phyloP scores from a whole-genome alignment of 345 rosid species.

The Salix caprea region DNA sequence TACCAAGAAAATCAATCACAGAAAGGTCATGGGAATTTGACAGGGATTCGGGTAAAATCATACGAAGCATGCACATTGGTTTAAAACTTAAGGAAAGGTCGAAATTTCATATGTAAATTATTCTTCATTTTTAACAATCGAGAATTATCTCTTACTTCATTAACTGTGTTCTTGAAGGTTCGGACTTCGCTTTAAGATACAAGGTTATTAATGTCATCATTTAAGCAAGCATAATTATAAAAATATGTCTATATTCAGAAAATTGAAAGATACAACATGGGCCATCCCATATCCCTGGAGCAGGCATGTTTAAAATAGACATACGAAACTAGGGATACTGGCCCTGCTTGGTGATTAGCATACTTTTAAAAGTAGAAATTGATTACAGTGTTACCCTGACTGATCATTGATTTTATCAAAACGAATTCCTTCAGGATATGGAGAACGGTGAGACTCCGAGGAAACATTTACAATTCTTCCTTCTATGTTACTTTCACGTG shows the following conservation, averaged over 20 bases:
- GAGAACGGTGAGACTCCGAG: slow-evolving; percentile 29
- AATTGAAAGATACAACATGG: neutral
- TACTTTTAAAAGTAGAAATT: neutral
- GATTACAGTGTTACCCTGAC: slow-evolving; percentile 26
- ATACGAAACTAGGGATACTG: neutral
- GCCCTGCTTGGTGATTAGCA: neutral
- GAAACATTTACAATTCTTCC: slow-evolving; percentile 48
- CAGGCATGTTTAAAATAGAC: neutral
- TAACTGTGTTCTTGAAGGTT: neutral
- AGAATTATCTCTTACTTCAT: neutral
- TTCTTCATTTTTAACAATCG: neutral
- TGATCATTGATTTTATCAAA: slow-evolving; percentile 38
- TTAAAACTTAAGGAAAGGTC: neutral
- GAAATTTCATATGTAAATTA: neutral
- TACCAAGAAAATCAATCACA: neutral
- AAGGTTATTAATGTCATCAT: neutral
- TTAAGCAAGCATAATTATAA: neutral
- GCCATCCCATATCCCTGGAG: neutral
- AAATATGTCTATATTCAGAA: neutral
- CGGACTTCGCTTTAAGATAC: neutral
- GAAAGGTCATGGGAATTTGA: neutral
- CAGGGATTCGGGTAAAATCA: neutral
- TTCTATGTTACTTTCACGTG: slow-evolving; percentile 32
- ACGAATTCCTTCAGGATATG: slow-evolving; percentile 43
- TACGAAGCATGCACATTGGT: neutral